Conservation (phyloP, 768 basidiomycete species). For the Kwoniella shandongensis region DNA sequence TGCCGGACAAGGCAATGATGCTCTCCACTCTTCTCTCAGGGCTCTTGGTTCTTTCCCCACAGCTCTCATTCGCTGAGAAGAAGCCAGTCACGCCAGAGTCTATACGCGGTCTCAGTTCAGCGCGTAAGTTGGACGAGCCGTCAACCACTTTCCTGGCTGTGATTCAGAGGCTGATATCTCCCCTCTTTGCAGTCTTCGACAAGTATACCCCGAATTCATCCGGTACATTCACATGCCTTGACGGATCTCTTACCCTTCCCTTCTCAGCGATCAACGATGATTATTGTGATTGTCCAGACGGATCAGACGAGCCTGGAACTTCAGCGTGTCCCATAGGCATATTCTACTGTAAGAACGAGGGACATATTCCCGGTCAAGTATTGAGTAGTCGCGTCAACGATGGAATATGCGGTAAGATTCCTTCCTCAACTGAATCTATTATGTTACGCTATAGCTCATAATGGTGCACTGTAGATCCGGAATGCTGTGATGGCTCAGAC, state of each 20-base stretch:
- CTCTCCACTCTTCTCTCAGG: constrained; percentile 5
- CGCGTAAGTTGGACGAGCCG: constrained; percentile 16
- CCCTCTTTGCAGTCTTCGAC: constrained; percentile 18
- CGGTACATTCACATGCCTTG: constrained; percentile 71
- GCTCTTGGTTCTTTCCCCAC: constrained; percentile 7
- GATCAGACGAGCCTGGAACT: constrained; percentile 96
- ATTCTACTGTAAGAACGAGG: constrained; percentile 85
- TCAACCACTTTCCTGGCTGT: not conserved
- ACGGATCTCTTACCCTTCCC: constrained; percentile 73
- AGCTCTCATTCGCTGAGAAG: constrained; percentile 1
- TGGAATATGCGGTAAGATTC: constrained; percentile 88
- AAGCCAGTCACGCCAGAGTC: constrained; percentile 22
- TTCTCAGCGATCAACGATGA: constrained; percentile 88
- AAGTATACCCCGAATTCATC: constrained; percentile 23
- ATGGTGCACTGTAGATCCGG: constrained; percentile 62
- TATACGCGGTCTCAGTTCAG: constrained; percentile 32
- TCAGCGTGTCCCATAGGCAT: constrained; percentile 69
- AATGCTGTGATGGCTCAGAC: constrained; percentile 96
- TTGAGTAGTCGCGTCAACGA: constrained; percentile 82
- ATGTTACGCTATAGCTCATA: not conserved
- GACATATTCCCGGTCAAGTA: constrained; percentile 79
- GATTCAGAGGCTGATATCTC: no score
- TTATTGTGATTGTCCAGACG: constrained; percentile 89
- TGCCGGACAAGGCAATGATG: constrained; percentile 2
- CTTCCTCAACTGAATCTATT: constrained; percentile 16